Base-by-base conservation (phyloP, 192 early-diverging fungal species). In the Martensiomyces pterosporus region DNA sequence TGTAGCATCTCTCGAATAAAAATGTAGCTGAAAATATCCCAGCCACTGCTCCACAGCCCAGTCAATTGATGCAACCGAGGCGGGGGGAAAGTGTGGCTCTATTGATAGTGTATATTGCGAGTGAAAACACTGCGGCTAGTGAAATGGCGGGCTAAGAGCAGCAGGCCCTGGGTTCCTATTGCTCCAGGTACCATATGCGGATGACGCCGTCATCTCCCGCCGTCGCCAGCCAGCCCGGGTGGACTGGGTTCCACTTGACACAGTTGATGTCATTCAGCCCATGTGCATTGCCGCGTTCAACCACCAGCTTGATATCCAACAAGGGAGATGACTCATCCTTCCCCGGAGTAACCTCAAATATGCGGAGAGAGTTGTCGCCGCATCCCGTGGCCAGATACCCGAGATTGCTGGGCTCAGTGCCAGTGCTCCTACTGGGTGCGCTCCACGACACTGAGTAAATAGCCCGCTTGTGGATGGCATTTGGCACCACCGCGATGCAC, bases 391-490 rank as follows among this genome's bases (percentile, higher is more conserved):
- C 94, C 23, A 98, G 67, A 24, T 57, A 49, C 2, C 81, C 87
- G 39, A 87, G 66, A 1, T 77, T 64, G 34, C 6, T n/a, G 22
- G 7, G 6, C 5, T 41, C 39, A n/a, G 17, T 14, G n/a, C n/a
- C n/a, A n/a, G n/a, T n/a, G 64, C 51, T 4, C 16, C 39, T 2
- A 44, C 82, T n/a, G 82, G 23, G 88, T 90, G 29, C 29, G 29
- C 29, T 32, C 93, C 93, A 98, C 19, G 92, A 85, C 1, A 98
- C 91, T 12, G 87, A 89, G 62, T 93, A 98, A 23, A 98, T 88
- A 19, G 90, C 89, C 10, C 94, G 80, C 9, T 78, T 60, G 55
- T 98, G 92, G n/a, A 78, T 50, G 3, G 67, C 67, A 3, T 90
- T 83, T 4, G 68, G 60, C 3, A 90, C 47, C 6, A 80, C 80